These are phyloP conservation scores for Xylariaceae sp. DNA, from an alignment of 2,329 filamentous ascomycete species.

Conservation along the genomic window DNA sequence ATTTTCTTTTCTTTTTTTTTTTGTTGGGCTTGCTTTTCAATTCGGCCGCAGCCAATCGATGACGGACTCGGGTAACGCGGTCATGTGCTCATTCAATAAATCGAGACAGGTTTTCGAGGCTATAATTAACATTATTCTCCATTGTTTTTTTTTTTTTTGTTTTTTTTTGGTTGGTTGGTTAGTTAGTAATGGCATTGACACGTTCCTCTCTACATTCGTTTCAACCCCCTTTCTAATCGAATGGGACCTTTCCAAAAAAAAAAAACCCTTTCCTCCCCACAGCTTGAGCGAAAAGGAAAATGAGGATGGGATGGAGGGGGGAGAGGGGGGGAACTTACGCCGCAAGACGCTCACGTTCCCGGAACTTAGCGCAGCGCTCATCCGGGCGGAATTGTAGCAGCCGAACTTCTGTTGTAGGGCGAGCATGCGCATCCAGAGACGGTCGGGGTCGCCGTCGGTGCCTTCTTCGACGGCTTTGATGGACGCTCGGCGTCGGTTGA, in stretches of 20 bases:
- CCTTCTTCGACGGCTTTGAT: conserved; percentile 31
- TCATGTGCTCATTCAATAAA: conserved; percentile 32
- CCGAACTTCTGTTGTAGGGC: conserved; percentile 42
- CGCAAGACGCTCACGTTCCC: conserved; percentile 38
- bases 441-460: conserved; percentile 36
- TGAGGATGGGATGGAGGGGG: too few relatives aligned
- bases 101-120: conserved; percentile 32
- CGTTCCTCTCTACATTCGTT: too few relatives aligned
- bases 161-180: too few relatives aligned
- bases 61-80: conserved; percentile 24
- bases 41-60: conserved; percentile 18
- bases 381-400: conserved; percentile 46
- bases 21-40: conserved; percentile 3
- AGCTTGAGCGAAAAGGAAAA: too few relatives aligned
- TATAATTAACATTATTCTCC: conserved; percentile 2
- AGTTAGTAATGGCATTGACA: too few relatives aligned
- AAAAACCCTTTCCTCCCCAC: too few relatives aligned
- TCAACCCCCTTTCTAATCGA: too few relatives aligned
- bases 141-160: too few relatives aligned
- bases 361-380: conserved; percentile 41
- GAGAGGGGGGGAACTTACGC: conserved; percentile 34
- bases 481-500: conserved; percentile 24
- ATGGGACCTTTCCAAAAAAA: too few relatives aligned
- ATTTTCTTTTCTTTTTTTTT: too few relatives aligned
- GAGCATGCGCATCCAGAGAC: conserved; percentile 46